Evolutionary conservation across 1,139 yeast genomes (phyloP).

Genomic region (Blastobotrys elegans): DNA sequence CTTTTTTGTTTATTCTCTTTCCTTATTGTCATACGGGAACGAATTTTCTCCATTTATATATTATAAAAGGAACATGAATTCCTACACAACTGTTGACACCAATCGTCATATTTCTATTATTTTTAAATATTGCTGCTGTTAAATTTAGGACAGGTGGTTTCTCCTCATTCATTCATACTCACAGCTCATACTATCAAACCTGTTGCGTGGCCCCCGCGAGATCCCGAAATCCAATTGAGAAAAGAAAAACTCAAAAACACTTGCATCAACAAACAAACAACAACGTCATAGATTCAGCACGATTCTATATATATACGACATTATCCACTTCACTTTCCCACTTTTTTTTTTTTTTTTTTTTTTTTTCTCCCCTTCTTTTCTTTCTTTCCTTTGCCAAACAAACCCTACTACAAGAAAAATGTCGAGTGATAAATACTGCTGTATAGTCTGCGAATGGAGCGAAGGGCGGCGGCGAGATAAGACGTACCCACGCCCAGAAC

Average conservation of each 20-base stretch:
- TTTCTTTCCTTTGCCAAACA: not conserved
- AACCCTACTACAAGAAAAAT: not conserved
- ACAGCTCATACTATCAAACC: too few species aligned
- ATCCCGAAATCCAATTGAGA: too few species aligned
- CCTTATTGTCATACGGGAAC: not conserved
- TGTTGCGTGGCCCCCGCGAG: too few species aligned
- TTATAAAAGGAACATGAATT: too few species aligned
- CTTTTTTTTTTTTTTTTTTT: not conserved
- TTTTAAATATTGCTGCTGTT: too few species aligned
- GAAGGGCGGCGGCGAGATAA: constrained; percentile 21
- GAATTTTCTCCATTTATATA: not conserved
- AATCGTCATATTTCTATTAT: too few species aligned
- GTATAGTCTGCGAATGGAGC: constrained; percentile 29
- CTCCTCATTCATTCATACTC: too few species aligned
- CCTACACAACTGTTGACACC: too few species aligned
- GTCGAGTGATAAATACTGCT: constrained; percentile 3
- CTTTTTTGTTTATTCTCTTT: not conserved
- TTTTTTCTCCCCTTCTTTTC: not conserved
- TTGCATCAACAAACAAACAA: too few species aligned
- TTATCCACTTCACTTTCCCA: not conserved
- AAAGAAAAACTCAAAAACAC: too few species aligned
- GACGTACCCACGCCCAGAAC: constrained; percentile 12
- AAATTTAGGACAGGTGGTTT: too few species aligned
- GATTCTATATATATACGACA: not conserved
- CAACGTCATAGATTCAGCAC: too few species aligned